These are phyloP conservation scores for Setomelanomma holmii DNA, from an alignment of 2,329 filamentous ascomycete genomes.

Conservation along the genomic window DNA sequence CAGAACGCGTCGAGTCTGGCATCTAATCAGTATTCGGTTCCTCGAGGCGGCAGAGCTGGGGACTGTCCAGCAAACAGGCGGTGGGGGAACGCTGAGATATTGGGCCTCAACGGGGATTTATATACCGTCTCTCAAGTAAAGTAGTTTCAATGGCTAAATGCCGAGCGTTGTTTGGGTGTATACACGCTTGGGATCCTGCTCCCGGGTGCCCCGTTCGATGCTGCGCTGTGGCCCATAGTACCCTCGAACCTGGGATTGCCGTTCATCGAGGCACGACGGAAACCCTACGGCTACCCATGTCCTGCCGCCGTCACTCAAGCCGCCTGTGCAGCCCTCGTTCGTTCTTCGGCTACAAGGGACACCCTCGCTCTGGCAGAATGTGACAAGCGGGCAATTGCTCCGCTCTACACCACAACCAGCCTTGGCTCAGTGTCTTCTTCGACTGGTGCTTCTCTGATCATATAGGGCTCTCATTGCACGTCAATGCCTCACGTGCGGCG, in stretches of 20 bases:
- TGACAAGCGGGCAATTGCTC: constrained; percentile 35
- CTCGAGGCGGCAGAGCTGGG: constrained; percentile 35
- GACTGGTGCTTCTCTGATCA: constrained; percentile 14
- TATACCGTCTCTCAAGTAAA: constrained; percentile 42
- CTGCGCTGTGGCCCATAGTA: constrained; percentile 25
- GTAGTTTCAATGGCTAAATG: constrained; percentile 45
- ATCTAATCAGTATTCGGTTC: not conserved
- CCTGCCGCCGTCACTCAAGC: constrained; percentile 34
- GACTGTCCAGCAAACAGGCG: constrained; percentile 26
- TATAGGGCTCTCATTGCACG: constrained; percentile 30
- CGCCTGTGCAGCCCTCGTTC: constrained; percentile 32
- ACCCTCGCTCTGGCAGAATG: constrained; percentile 37
- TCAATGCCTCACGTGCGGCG: constrained; percentile 23
- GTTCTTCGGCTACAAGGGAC: constrained; percentile 34
- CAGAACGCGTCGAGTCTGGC: constrained; percentile 9
- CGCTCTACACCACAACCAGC: constrained; percentile 28
- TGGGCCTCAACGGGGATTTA: constrained; percentile 36
- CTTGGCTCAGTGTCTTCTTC: constrained; percentile 24
- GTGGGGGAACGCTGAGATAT: constrained; percentile 31
- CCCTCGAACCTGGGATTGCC: constrained; percentile 42
- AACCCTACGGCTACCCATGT: constrained; percentile 30
- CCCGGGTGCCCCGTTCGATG: constrained; percentile 35
- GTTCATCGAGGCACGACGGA: constrained; percentile 39
- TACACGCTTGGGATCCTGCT: constrained; percentile 30
- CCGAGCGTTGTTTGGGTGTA: constrained; percentile 34